Evolutionary conservation across 768 basidiomycete genomes (phyloP), one percentile per base, ranked within the genome.

Genomic region (Kwoniella shandongensis): DNA sequence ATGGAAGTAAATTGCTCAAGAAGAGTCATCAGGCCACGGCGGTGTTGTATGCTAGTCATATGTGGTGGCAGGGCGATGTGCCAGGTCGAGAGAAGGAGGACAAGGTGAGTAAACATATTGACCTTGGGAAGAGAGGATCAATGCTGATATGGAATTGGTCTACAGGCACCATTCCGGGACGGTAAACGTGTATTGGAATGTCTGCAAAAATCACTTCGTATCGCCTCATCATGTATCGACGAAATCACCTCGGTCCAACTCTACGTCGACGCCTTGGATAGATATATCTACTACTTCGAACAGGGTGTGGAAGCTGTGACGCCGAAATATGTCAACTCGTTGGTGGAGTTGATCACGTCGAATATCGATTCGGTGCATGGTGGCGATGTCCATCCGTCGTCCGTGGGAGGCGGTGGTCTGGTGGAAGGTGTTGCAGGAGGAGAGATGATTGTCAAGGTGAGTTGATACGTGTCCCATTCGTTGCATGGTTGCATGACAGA

Each of bases 171-270:
- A 0, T 79, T 69, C 71, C 71, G 91, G 65, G 96, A 99, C 72
- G 93, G 92, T 77, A 97, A 97, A 71, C 89, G 96, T 22, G 93
- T 99, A 0, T 80, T 99, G 29, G 96, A 99, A 77, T 99, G 96
- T 73, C 81, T 99, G 29, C 96, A 99, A 76, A 98, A 98, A 75
- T 89, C 92, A 3, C 81, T 98, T 23, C 85, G 94, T 1, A 97
- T 96, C 67, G 96, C 96, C 4, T 92, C 93, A 69, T 92, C 91
- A 2, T 90, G 90, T 23, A 93, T 91, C 51, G 96, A 98, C 76
- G 93, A 97, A 70, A 89, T 98, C 61, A 89, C 96, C 36, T 97
- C 90, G 2, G 87, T 97, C 2, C 94, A 97, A 73, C 81, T 98
- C 7, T 98, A 97, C 74, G 91, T 90, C 63, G 91, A 97, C 75